These are phyloP conservation scores for Geotrichum candidum DNA, from an alignment of 1,139 yeast species.

Conservation along the genomic window DNA sequence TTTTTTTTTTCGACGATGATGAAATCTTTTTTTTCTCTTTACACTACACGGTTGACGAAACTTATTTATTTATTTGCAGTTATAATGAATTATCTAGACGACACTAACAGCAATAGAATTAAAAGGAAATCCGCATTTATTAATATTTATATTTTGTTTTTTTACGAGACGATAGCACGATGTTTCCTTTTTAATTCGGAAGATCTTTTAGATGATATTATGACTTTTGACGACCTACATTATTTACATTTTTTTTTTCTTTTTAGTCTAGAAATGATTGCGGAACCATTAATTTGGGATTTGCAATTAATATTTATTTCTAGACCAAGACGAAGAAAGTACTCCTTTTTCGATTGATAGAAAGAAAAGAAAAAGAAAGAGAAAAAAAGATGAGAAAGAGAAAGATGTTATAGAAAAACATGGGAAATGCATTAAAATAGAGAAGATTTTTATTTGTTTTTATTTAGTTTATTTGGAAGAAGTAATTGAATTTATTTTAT, in stretches of 20 bases:
- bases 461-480: slow-evolving; percentile 1
- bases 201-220: slow-evolving; percentile 4
- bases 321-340: background rate
- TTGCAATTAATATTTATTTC: slow-evolving; percentile 5
- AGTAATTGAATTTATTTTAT: background rate
- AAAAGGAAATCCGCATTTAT: background rate
- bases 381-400: background rate
- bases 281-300: slow-evolving; percentile 16
- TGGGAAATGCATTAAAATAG: background rate
- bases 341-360: background rate
- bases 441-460: background rate
- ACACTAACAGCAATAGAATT: background rate
- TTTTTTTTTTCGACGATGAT: background rate
- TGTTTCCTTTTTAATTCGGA: slow-evolving; percentile 9
- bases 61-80: slow-evolving; percentile 4
- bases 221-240: slow-evolving; percentile 1
- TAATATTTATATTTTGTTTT: background rate
- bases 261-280: background rate
- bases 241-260: slow-evolving; percentile 1
- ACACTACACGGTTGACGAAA: slow-evolving; percentile 2
- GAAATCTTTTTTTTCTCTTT: background rate
- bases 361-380: slow-evolving; percentile 3
- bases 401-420: background rate
- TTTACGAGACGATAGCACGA: background rate
- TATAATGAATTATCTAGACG: background rate